A percentile compares a stretch with the other conserved stretches of the same genome.
Evolutionary conservation across 2,329 filamentous ascomycete species (phyloP).

Genomic region (Camillea tinctor): DNA sequence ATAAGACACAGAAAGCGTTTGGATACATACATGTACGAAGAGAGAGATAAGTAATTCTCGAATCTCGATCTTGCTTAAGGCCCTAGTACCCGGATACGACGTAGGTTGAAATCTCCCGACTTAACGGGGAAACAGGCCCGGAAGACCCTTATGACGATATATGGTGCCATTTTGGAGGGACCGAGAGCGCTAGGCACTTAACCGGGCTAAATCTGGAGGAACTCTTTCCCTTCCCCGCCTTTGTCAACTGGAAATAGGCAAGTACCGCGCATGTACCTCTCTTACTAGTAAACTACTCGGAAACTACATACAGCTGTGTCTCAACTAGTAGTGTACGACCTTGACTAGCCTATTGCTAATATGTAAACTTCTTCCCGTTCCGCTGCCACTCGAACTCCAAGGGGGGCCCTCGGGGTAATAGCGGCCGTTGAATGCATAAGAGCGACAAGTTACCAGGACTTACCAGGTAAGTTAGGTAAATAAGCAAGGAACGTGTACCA

Average conservation of each 20-base stretch:
- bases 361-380: too few relatives aligned
- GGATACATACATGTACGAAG: too few relatives aligned
- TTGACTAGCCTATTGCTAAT: too few relatives aligned
- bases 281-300: not conserved
- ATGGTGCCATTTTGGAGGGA: conserved; percentile 1
- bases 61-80: not conserved
- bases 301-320: not conserved
- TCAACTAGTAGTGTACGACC: too few relatives aligned
- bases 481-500: not conserved
- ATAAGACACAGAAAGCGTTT: not conserved
- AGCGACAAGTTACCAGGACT: not conserved
- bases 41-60: not conserved
- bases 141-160: conserved; percentile 2
- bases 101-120: not conserved
- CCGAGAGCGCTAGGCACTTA: not conserved
- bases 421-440: too few relatives aligned
- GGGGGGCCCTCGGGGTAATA: too few relatives aligned
- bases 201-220: not conserved
- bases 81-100: not conserved
- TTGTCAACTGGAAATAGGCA: not conserved
- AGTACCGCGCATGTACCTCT: not conserved
- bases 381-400: too few relatives aligned
- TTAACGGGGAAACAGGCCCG: not conserved
- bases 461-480: not conserved
- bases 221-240: not conserved